Evolutionary conservation across 306 rosid genomes (phyloP).

Genomic region (Medicago lupulina): DNA sequence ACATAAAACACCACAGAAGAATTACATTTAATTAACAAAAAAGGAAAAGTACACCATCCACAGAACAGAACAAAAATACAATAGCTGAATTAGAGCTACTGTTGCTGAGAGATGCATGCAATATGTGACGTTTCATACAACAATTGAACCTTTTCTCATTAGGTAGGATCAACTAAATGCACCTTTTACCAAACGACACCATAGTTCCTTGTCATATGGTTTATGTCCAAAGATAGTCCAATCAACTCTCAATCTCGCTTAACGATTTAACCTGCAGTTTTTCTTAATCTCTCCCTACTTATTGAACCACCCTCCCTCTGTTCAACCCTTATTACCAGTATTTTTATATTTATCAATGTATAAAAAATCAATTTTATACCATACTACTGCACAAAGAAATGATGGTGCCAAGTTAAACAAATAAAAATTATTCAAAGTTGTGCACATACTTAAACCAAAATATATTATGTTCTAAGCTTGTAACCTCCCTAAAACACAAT

Average conservation of each 20-base stretch:
- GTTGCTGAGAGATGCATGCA: not conserved
- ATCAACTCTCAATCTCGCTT: not conserved
- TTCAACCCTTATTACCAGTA: not conserved
- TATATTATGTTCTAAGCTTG: not conserved
- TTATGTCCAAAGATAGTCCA: not conserved
- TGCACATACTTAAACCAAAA: not conserved
- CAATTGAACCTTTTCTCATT: too few species aligned
- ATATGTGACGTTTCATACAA: slow-evolving; percentile 6
- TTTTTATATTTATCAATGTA: not conserved
- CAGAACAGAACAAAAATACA: too few species aligned
- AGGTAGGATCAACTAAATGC: not conserved
- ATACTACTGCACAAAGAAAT: not conserved
- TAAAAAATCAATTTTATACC: slow-evolving; percentile 20
- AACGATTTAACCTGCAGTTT: too few species aligned
- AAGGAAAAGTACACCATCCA: not conserved
- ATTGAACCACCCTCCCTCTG: not conserved
- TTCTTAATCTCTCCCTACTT: not conserved
- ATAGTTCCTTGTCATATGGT: not conserved
- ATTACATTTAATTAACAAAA: not conserved
- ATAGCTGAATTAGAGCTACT: slow-evolving; percentile 1
- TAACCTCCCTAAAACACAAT: not conserved
- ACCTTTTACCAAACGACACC: not conserved
- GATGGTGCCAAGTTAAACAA: not conserved
- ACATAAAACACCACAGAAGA: not conserved
- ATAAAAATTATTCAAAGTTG: not conserved